phyloP scores from a whole-genome alignment of 768 basidiomycete genomes.

The Sarcodon aspratus region DNA sequence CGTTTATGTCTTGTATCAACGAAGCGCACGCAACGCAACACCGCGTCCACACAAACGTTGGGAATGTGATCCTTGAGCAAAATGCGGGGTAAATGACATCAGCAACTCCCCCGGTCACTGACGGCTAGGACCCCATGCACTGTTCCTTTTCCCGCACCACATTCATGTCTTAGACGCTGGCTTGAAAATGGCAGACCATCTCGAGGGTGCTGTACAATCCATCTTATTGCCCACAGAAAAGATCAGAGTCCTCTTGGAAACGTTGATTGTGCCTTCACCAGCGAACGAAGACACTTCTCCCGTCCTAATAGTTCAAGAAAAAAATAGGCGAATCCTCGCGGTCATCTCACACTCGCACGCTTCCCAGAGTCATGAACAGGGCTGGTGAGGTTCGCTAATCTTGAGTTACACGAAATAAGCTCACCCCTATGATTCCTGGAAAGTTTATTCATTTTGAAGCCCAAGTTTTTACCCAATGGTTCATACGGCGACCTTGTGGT shows the following conservation, averaged over 20 bases:
- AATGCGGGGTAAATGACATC: background rate
- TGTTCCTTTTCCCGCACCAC: background rate
- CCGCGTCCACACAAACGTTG: no score
- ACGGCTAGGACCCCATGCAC: background rate
- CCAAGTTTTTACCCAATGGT: constrained; percentile 12
- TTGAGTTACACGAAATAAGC: constrained; percentile 1
- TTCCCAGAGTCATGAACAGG: constrained; percentile 2
- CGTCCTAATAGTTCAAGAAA: background rate
- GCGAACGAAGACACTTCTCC: constrained; percentile 2
- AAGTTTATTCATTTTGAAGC: constrained; percentile 40
- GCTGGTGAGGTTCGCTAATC: constrained; percentile 8
- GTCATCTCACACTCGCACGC: constrained; percentile 26
- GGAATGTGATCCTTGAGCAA: background rate
- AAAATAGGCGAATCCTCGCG: constrained; percentile 8
- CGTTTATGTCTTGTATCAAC: no score
- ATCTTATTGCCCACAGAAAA: constrained; percentile 32
- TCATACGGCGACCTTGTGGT: constrained; percentile 26
- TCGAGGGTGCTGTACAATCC: constrained; percentile 10
- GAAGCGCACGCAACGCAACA: no score
- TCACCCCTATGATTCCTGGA: background rate
- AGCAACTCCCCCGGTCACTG: background rate
- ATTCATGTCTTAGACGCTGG: background rate
- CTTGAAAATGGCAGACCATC: constrained; percentile 3
- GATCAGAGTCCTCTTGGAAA: constrained; percentile 31
- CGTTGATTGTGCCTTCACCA: constrained; percentile 14